phyloP scores from a whole-genome alignment of 129 eudicot genomes.

The Pittosporum tobira region DNA sequence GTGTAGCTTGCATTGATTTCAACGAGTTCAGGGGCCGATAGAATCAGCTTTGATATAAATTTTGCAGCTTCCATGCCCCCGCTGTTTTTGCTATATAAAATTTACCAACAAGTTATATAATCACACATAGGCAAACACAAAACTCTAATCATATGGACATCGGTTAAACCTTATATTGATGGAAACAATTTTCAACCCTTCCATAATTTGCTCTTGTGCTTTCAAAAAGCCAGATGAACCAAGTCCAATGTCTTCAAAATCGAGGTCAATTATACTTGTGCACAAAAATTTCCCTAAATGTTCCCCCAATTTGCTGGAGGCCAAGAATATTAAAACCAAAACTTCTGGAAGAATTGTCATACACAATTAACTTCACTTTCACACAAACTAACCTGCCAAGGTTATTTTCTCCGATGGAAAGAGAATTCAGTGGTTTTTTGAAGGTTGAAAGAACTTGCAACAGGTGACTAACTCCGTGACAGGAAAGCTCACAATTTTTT shows the following conservation, averaged over 20 bases:
- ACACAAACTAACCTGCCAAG: slow-evolving; percentile 52
- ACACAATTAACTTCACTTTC: not conserved
- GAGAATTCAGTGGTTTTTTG: slow-evolving; percentile 40
- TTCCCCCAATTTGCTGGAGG: slow-evolving; percentile 43
- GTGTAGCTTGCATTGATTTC: slow-evolving; percentile 53
- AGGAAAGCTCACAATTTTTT: slow-evolving; percentile 54
- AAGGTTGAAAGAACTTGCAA: slow-evolving; percentile 42
- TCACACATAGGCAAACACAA: not conserved
- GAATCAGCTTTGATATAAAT: slow-evolving; percentile 46
- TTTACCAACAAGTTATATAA: slow-evolving; percentile 12
- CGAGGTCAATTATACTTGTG: slow-evolving; percentile 38
- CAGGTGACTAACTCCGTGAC: slow-evolving; percentile 37
- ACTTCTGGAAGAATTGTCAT: not conserved
- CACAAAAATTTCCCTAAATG: slow-evolving; percentile 47
- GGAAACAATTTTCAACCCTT: slow-evolving; percentile 30
- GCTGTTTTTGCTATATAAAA: slow-evolving; percentile 41
- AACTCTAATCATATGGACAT: not conserved
- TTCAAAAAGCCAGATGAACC: slow-evolving; percentile 55
- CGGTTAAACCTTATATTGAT: slow-evolving; percentile 59
- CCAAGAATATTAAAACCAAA: slow-evolving; percentile 3
- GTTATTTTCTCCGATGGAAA: slow-evolving; percentile 52
- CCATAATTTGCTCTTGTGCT: slow-evolving; percentile 30
- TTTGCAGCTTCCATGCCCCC: slow-evolving; percentile 53
- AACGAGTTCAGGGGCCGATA: slow-evolving; percentile 42
- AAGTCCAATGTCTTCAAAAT: slow-evolving; percentile 52